Evolutionary conservation across 1,284 basidiomycete genomes (phyloP), one percentile per base, ranked within the genome.

Genomic region (Heimioporus retisporus): DNA sequence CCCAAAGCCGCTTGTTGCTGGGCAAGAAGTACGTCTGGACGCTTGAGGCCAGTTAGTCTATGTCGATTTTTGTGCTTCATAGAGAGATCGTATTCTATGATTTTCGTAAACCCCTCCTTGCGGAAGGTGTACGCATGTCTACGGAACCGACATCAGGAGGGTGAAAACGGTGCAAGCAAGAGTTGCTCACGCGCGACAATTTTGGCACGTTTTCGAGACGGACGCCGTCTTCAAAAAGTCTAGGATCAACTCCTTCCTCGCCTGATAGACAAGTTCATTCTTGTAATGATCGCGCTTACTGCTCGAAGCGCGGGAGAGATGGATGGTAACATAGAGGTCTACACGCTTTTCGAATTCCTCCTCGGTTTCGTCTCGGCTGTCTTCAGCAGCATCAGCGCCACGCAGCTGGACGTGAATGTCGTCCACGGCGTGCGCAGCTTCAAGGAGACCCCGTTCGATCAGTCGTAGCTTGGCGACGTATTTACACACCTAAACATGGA

Each of bases 51-150:
- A 60, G 81, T 80, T n/a, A 82, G 79, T 10, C 81, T 76, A 77
- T 93, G 90, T 61, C 88, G 85, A 48, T 81, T 84, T 79, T 94
- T 94, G 76, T 97, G 93, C 81, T 96, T 97, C 10, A 80, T 65
- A 2, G 94, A 86, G 42, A 99, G 86, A 73, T 96, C 96, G 74
- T 95, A 94, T 81, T 99, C 97, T 77, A 99, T 93, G 69, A 99
- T 89, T 82, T 98, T 99, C 66, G 95, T 94, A 76, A 95, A 88
- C 2, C 95, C 96, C 77, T 99, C 98, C 79, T 97, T 98, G 66
- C 97, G 92, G 81, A 96, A 95, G 0, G 94, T 94, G 76, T 95
- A 96, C 3, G 87, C 91, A 74, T 88, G 82, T n/a, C 96, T 97
- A 63, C 68, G 46, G 59, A 43, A 51, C 42, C 8, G 59, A 21